A percentile compares a stretch with the other conserved stretches of the same genome.
These are phyloP conservation scores for Raphidocelis subcapitata DNA, from an alignment of 139 green algal genomes.

Conservation along the genomic window DNA sequence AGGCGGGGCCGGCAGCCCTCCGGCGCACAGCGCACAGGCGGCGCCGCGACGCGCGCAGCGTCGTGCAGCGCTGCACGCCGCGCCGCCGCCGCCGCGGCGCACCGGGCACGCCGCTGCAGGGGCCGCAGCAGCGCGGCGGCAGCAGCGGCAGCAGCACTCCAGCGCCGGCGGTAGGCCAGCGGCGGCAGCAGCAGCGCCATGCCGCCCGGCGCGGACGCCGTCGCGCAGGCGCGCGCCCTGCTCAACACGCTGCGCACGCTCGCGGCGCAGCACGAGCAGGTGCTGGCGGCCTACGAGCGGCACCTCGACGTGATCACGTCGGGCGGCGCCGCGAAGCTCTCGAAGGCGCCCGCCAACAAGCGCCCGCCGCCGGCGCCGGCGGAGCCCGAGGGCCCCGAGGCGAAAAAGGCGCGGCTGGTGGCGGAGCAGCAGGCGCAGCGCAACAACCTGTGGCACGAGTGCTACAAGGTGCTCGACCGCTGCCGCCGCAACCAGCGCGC, in stretches of 20 bases:
- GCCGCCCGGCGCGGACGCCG: too few species aligned
- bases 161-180: too few species aligned
- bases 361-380: neutral
- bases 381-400: conserved; percentile 17
- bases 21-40: neutral
- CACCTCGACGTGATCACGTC: conserved; percentile 15
- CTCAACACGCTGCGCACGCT: conserved; percentile 18
- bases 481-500: conserved; percentile 29
- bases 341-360: neutral
- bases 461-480: conserved; percentile 25
- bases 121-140: neutral
- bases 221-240: neutral
- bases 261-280: conserved; percentile 23
- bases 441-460: conserved; percentile 26
- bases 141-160: too few species aligned
- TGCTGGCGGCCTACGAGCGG: conserved; percentile 26
- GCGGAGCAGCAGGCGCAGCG: conserved; percentile 16
- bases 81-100: neutral
- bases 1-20: neutral
- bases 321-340: neutral
- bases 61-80: neutral
- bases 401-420: conserved; percentile 18
- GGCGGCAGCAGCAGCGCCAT: too few species aligned
- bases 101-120: neutral
- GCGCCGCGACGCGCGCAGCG: neutral